Base-by-base conservation (phyloP, 2,329 filamentous ascomycete species). In the Endoconidiophora polonica region DNA sequence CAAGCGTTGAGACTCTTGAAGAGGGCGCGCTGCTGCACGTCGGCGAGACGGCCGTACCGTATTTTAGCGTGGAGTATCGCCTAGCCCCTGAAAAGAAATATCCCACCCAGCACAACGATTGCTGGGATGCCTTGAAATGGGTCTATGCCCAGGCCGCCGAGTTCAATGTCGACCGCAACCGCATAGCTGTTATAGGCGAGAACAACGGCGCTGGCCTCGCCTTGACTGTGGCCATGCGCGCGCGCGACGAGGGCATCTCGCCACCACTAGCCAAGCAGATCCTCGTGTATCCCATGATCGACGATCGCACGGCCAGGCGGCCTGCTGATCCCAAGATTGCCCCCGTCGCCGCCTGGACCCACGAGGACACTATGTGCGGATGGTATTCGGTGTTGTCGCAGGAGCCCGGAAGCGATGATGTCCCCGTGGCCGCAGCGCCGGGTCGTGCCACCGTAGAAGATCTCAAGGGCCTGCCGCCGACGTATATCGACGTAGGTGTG, bases 31-130 rank as follows among this genome's bases (percentile, higher is more conserved):
- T 65, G 0, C 55, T 57, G 0, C 62, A 59, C 1, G 44, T 56
- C 64, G 1, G 60, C 63, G 46, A 66, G 69, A 50, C 60, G 3
- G 60, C 62, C 2, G 57, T 68, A 10, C 62, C 61, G 6, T 57
- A 65, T 38, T 59, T 66, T 41, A 58, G 58, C 1, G 59, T 68
- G 26, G 66, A 68, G 16, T 71, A 68, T 57, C 60, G 67, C 3
- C 59, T 68, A 3, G 64, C 67, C 3, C 68, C 68, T 1, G 68
- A 70, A 55, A 52, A 65, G 36, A 61, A 58, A 3, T 62, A 62
- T 14, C 65, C 66, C 0, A 56, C 57, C 0, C 63, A 59, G 1
- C 56, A 65, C 1, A 60, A 63, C 38, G 67, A 70, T 49, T 59
- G 59, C 45, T 65, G 64, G 54, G 59, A 59, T 2, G 61, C 52